A percentile compares a stretch with the other conserved stretches of the same genome.
phyloP scores from a whole-genome alignment of 305 asterid genomes.

The Lippia alba region DNA sequence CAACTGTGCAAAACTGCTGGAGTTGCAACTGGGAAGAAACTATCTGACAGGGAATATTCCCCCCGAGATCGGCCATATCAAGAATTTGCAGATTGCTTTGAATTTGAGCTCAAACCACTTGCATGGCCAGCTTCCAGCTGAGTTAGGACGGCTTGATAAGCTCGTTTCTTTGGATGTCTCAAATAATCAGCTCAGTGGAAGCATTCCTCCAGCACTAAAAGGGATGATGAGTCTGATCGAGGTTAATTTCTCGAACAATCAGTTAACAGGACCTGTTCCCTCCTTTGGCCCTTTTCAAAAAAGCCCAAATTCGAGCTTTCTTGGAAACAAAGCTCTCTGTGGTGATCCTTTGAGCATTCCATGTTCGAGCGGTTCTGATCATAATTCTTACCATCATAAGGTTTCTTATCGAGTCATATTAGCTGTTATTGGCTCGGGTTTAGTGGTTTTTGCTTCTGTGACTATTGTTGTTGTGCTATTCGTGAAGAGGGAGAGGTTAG shows the following conservation, averaged over 20 bases:
- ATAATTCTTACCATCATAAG: constrained; percentile 62
- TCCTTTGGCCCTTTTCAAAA: constrained; percentile 83
- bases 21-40: constrained; percentile 79
- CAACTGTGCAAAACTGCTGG: constrained; percentile 69
- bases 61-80: constrained; percentile 81
- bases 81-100: constrained; percentile 85
- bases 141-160: constrained; percentile 87
- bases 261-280: constrained; percentile 76
- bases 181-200: constrained; percentile 76
- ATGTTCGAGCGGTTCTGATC: constrained; percentile 54
- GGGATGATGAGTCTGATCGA: constrained; percentile 96
- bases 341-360: constrained; percentile 74
- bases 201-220: constrained; percentile 69
- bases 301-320: constrained; percentile 80
- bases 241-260: constrained; percentile 88
- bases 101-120: constrained; percentile 87
- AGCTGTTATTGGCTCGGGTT: constrained; percentile 89
- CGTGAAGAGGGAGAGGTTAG: constrained; percentile 77
- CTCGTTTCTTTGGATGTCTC: constrained; percentile 90
- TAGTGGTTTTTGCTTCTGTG: constrained; percentile 83
- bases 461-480: constrained; percentile 75
- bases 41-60: constrained; percentile 79
- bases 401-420: constrained; percentile 82
- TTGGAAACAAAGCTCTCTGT: constrained; percentile 84
- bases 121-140: constrained; percentile 77